These are phyloP conservation scores for Notholithocarpus densiflorus DNA, from an alignment of 306 rosid genomes.

Conservation along the genomic window DNA sequence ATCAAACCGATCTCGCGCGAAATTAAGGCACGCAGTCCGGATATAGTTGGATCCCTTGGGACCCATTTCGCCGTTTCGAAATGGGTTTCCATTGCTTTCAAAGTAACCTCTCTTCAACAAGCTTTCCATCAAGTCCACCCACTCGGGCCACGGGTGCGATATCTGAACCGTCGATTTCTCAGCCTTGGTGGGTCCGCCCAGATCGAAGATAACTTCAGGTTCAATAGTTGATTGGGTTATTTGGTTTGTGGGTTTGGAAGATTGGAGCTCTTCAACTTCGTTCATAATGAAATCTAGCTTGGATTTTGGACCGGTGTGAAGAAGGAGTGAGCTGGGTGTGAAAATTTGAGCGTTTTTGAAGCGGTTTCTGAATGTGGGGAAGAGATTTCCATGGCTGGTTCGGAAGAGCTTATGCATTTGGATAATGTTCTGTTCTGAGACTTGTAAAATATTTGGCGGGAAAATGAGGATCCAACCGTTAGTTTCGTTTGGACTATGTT, in stretches of 20 bases:
- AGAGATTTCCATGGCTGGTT: slow-evolving; percentile 7
- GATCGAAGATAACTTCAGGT: not conserved
- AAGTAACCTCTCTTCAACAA: slow-evolving; percentile 56
- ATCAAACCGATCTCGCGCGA: slow-evolving; percentile 57
- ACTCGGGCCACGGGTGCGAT: slow-evolving; percentile 82
- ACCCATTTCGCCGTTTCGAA: slow-evolving; percentile 33
- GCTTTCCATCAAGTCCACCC: slow-evolving; percentile 61
- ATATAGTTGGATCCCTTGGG: slow-evolving; percentile 51
- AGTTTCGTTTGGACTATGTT: not conserved
- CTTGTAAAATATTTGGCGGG: slow-evolving; percentile 10
- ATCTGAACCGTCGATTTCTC: slow-evolving; percentile 32
- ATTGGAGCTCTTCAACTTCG: slow-evolving; percentile 24
- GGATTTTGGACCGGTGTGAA: slow-evolving; percentile 16
- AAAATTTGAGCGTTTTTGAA: slow-evolving; percentile 1
- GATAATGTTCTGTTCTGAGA: not conserved
- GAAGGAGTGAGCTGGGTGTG: slow-evolving; percentile 21
- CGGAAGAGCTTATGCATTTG: slow-evolving; percentile 34
- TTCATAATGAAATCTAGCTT: slow-evolving; percentile 30
- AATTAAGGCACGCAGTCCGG: slow-evolving; percentile 71
- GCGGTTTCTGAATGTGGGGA: slow-evolving; percentile 3
- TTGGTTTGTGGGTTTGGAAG: slow-evolving; percentile 18
- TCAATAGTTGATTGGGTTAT: slow-evolving; percentile 2
- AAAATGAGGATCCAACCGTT: not conserved
- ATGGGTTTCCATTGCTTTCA: slow-evolving; percentile 35
- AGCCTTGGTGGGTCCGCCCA: not conserved